A percentile compares a stretch with the other conserved stretches of the same genome.
Evolutionary conservation across 305 asterid species (phyloP).

Genomic region (Fraxinus angustifolia): DNA sequence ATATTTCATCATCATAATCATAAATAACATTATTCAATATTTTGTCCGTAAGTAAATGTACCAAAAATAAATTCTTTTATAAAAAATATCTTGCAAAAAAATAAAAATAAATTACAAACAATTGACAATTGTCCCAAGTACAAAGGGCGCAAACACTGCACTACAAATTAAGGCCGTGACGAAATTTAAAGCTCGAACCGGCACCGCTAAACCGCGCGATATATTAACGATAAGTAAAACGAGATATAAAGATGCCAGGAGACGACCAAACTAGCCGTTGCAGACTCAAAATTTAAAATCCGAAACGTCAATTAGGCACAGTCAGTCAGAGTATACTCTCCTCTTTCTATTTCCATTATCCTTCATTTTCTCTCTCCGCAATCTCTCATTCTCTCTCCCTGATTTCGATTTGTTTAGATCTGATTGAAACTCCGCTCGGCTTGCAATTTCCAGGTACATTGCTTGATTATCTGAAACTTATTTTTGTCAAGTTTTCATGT

Average conservation of each 20-base stretch:
- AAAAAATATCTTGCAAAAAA: too few species aligned
- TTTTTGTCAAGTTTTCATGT: background rate
- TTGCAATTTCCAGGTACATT: background rate
- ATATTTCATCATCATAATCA: too few species aligned
- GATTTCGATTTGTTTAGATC: constrained; percentile 19
- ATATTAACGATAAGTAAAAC: constrained; percentile 20
- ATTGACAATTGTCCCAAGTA: too few species aligned
- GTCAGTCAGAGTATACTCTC: background rate
- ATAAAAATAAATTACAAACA: too few species aligned
- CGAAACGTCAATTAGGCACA: constrained; percentile 14
- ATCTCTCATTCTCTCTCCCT: background rate
- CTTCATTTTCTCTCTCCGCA: background rate
- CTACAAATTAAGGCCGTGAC: background rate
- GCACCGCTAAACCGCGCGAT: constrained; percentile 21
- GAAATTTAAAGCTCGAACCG: background rate
- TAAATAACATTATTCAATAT: too few species aligned
- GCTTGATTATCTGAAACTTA: background rate
- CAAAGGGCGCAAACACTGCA: background rate
- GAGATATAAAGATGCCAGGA: constrained; percentile 19
- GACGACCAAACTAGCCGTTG: constrained; percentile 54
- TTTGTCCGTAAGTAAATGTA: too few species aligned
- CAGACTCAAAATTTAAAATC: constrained; percentile 34
- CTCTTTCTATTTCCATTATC: constrained; percentile 13
- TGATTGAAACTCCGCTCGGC: constrained; percentile 25
- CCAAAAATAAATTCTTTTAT: too few species aligned